Conservation (phyloP, 148 eudicot genomes). For the Nepenthes gracilis region DNA sequence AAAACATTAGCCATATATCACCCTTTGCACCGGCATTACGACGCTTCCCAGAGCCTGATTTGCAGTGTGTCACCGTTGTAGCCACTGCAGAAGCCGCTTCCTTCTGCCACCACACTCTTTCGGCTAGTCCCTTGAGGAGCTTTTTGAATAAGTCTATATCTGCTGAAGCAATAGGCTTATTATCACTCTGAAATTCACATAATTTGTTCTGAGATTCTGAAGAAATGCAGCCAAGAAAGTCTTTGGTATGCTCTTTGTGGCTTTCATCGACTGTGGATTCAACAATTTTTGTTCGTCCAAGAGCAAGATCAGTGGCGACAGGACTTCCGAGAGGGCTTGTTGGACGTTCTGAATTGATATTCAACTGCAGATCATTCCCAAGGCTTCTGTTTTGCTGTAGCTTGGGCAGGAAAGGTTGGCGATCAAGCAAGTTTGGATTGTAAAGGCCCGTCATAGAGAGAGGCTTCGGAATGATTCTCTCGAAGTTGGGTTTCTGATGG, state of each 20-base stretch:
- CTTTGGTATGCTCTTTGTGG: conserved; percentile 24
- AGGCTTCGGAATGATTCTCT: conserved; percentile 35
- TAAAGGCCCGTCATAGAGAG: conserved; percentile 42
- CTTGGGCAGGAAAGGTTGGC: conserved; percentile 43
- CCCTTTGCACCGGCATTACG: conserved; percentile 57
- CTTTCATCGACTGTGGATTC: conserved; percentile 14
- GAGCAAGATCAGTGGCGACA: conserved; percentile 73
- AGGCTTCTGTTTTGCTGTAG: conserved; percentile 28
- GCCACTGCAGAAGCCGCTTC: conserved; percentile 84
- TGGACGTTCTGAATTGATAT: conserved; percentile 18
- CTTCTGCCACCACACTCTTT: conserved; percentile 88
- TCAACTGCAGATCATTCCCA: conserved; percentile 36
- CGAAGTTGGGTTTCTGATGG: conserved; percentile 30
- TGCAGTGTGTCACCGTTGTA: conserved; percentile 51
- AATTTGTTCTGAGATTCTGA: conserved; percentile 37
- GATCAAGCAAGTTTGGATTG: conserved; percentile 45
- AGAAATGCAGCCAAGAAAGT: conserved; percentile 54
- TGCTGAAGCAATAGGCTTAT: conserved; percentile 20
- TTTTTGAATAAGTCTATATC: conserved; percentile 73
- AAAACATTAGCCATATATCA: conserved; percentile 70
- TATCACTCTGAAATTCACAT: conserved; percentile 14
- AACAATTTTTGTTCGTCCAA: conserved; percentile 34
- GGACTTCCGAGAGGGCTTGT: conserved; percentile 54
- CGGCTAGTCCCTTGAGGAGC: conserved; percentile 72
- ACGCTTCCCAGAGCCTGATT: conserved; percentile 40